A percentile compares a stretch with the other conserved stretches of the same genome.
phyloP scores from a whole-genome alignment of 441 rosid genomes.

The Hypseocharis bilobata region DNA sequence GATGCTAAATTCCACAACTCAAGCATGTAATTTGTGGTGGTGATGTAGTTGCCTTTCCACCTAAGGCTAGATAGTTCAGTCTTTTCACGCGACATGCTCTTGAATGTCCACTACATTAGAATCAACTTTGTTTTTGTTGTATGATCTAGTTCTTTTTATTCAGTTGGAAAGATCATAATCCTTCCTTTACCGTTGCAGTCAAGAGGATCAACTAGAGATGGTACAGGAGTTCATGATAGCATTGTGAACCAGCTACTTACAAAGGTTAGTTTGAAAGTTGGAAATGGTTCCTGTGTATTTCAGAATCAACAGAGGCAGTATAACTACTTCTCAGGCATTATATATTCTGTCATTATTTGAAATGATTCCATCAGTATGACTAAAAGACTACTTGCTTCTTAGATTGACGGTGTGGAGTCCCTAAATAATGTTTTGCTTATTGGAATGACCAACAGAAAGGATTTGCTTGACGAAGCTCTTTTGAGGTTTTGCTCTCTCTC shows the following conservation, averaged over 20 bases:
- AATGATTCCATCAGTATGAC: conserved; percentile 13
- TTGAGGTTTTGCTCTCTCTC: conserved; percentile 48
- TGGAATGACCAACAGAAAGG: conserved; percentile 98
- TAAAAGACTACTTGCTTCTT: conserved; percentile 31
- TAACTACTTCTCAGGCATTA: neutral
- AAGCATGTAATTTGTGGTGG: too few relatives aligned
- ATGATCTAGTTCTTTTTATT: neutral
- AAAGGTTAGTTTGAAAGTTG: conserved; percentile 53
- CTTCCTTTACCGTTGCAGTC: conserved; percentile 44
- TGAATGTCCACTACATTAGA: conserved; percentile 3
- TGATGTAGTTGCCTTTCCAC: too few relatives aligned
- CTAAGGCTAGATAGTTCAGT: too few relatives aligned
- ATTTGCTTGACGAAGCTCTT: conserved; percentile 97
- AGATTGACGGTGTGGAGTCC: conserved; percentile 99
- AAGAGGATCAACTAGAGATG: conserved; percentile 94
- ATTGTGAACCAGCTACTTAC: conserved; percentile 92
- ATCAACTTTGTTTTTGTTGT: conserved; percentile 14
- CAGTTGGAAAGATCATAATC: conserved; percentile 12
- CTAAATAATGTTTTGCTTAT: conserved; percentile 91
- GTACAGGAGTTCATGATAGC: conserved; percentile 97
- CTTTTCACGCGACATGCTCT: neutral
- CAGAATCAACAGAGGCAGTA: neutral
- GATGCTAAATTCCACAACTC: too few relatives aligned
- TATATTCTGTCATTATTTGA: conserved; percentile 5
- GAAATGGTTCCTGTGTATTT: conserved; percentile 8